Conservation (phyloP, 176 grass and related monocot species). For the Bolboschoenus planiculmis region DNA sequence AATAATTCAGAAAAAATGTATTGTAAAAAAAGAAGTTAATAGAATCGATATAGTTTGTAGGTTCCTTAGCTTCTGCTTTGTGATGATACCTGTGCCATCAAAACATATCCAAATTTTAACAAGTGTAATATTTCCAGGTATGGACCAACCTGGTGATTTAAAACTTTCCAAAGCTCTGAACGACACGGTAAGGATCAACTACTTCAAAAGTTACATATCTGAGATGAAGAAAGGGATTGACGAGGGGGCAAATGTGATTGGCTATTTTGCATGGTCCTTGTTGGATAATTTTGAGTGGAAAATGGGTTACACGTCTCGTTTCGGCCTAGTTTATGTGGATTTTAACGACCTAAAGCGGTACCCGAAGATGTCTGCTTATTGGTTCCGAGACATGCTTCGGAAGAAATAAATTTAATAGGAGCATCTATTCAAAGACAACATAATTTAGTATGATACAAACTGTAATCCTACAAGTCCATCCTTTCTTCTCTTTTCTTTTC, state of each 20-base stretch:
- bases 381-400: conserved; percentile 67
- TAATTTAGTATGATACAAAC: not conserved
- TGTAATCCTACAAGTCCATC: not conserved
- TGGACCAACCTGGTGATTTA: conserved; percentile 30
- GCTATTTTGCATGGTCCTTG: conserved; percentile 72
- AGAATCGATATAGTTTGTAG: not conserved
- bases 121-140: conserved; percentile 8
- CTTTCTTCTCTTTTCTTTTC: not conserved
- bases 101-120: not conserved
- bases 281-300: conserved; percentile 87
- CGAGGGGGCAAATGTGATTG: conserved; percentile 47
- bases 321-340: conserved; percentile 73
- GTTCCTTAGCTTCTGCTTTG: not conserved
- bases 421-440: not conserved
- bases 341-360: conserved; percentile 49
- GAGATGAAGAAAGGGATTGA: conserved; percentile 68
- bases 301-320: conserved; percentile 67
- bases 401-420: not conserved
- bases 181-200: conserved; percentile 33
- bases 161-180: conserved; percentile 26
- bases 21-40: not conserved
- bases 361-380: conserved; percentile 69
- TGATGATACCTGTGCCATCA: not conserved
- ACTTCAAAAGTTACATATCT: conserved; percentile 56
- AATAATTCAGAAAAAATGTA: not conserved